Evolutionary conservation across 768 basidiomycete genomes (phyloP).

Genomic region (Gyrodon lividus): DNA sequence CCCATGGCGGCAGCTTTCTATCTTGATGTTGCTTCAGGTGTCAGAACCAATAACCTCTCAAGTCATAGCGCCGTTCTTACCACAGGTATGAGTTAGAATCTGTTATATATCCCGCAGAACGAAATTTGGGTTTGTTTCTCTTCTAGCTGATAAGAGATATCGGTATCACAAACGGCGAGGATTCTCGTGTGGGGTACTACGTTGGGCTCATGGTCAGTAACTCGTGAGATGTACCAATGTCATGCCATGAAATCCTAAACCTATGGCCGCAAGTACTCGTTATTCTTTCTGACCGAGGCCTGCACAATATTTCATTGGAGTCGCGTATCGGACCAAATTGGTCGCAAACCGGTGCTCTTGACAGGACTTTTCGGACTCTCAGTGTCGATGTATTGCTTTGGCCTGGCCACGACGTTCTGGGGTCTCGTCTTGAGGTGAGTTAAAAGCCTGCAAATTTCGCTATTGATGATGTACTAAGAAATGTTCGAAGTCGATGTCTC

Average conservation of each 20-base stretch:
- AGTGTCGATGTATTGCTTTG: constrained; percentile 47
- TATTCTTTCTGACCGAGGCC: constrained; percentile 51
- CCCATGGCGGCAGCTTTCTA: constrained; percentile 66
- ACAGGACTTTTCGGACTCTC: constrained; percentile 45
- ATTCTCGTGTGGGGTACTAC: constrained; percentile 46
- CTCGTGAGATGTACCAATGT: background rate
- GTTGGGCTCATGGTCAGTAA: constrained; percentile 45
- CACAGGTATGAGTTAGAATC: constrained; percentile 48
- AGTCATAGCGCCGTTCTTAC: constrained; percentile 74
- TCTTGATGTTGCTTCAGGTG: constrained; percentile 68
- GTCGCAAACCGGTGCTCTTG: constrained; percentile 49
- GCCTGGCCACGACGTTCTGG: constrained; percentile 47
- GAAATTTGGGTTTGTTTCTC: no score
- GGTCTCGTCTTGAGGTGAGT: constrained; percentile 40
- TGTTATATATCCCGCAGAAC: background rate
- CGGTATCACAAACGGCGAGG: constrained; percentile 43
- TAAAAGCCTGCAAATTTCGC: background rate
- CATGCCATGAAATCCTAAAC: background rate
- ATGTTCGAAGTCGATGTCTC: constrained; percentile 38
- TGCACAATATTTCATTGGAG: constrained; percentile 50
- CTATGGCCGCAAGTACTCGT: constrained; percentile 36
- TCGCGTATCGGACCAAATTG: constrained; percentile 47
- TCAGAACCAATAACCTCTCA: constrained; percentile 73
- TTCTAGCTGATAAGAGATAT: constrained; percentile 30
- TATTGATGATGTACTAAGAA: background rate